Conservation (phyloP, 768 basidiomycete genomes). For the Termitomyces sp. region DNA sequence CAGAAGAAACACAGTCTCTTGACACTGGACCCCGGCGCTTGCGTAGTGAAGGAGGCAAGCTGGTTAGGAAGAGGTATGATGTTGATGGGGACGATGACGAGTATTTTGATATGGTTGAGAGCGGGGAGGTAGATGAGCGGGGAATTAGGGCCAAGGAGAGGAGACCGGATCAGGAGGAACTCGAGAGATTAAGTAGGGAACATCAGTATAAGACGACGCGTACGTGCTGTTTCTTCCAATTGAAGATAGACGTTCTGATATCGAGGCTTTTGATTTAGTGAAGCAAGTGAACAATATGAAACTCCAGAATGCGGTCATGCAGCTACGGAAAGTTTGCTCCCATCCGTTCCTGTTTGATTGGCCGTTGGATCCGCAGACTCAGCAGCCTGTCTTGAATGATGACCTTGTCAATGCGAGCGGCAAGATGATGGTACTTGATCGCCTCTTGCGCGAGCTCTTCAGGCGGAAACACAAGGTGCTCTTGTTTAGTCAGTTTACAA, state of each 20-base stretch:
- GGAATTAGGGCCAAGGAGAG: constrained; percentile 25
- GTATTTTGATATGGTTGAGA: constrained; percentile 62
- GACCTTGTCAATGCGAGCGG: constrained; percentile 85
- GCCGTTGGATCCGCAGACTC: constrained; percentile 63
- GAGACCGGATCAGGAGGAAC: constrained; percentile 33
- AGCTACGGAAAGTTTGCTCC: constrained; percentile 93
- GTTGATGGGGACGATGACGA: constrained; percentile 62
- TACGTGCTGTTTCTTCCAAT: constrained; percentile 26
- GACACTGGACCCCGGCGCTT: constrained; percentile 26
- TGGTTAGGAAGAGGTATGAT: constrained; percentile 44
- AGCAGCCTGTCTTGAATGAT: constrained; percentile 65
- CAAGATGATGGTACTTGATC: constrained; percentile 96
- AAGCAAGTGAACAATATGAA: constrained; percentile 90
- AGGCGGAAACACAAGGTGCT: constrained; percentile 77
- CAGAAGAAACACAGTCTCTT: constrained; percentile 16
- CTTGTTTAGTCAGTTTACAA: constrained; percentile 92
- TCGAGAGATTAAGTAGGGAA: constrained; percentile 54
- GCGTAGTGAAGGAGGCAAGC: constrained; percentile 31
- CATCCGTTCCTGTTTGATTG: constrained; percentile 91
- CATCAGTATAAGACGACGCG: constrained; percentile 58
- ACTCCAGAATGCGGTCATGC: constrained; percentile 95
- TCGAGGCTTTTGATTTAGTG: constrained; percentile 36
- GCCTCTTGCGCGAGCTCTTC: constrained; percentile 82
- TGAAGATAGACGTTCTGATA: not conserved
- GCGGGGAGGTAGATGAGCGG: constrained; percentile 38